Evolutionary conservation across 139 green algal genomes (phyloP).

Genomic region (Chlamydomonas eustigma): DNA sequence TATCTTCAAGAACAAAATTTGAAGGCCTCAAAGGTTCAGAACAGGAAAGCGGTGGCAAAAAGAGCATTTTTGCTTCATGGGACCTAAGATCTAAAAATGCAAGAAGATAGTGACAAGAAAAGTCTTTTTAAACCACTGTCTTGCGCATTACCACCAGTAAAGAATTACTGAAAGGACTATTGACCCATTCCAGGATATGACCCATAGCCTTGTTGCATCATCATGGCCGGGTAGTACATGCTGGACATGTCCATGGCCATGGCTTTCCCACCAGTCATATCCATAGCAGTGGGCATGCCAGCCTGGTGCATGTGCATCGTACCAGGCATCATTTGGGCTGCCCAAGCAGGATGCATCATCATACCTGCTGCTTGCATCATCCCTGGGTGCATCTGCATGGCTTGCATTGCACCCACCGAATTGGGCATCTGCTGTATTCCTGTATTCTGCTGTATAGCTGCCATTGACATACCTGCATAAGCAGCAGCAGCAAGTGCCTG

Average conservation of each 20-base stretch:
- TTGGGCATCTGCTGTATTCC: not conserved
- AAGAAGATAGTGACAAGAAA: not conserved
- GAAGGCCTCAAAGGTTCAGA: too few relatives aligned
- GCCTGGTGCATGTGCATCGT: not conserved
- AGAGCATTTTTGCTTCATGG: not conserved
- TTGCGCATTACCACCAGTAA: not conserved
- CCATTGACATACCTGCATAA: not conserved
- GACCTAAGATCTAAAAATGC: not conserved
- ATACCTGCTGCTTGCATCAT: not conserved
- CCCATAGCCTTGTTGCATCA: conserved; percentile 2
- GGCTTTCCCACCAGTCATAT: not conserved
- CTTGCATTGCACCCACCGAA: too few relatives aligned
- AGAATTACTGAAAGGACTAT: not conserved
- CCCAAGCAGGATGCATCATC: not conserved
- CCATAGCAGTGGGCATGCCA: too few relatives aligned
- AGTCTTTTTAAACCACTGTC: not conserved
- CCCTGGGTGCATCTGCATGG: not conserved
- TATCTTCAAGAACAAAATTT: too few relatives aligned
- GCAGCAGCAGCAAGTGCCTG: not conserved
- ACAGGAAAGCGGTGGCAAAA: too few relatives aligned
- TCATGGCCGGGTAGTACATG: conserved; percentile 8
- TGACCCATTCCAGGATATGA: not conserved
- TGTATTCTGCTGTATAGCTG: too few relatives aligned
- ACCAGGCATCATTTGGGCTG: not conserved
- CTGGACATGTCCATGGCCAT: conserved; percentile 9